Base-by-base conservation (phyloP, 805 yeast genomes). In the Pichia eremophila region DNA sequence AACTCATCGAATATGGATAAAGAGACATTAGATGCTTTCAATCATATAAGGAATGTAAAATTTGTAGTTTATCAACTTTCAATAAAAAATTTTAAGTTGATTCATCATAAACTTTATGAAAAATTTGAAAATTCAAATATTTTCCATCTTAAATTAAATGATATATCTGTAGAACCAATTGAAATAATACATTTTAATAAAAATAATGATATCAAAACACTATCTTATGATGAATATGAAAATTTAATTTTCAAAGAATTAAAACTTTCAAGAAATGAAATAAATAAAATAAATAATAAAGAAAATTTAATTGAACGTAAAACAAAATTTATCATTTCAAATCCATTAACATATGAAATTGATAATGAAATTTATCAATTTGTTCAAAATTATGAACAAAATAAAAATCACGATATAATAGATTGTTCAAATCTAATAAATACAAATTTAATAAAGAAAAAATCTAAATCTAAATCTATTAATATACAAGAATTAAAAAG, bases 51-150 rank as follows among this genome's bases (percentile, higher is more conserved):
- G 37, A 42, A 34, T 37, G 35, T 19, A 22, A 48, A 44, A 27
- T 43, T 15, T 44, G 49, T 12, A 37, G 40, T 39, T 36, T 49
- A 35, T 41, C 38, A 22, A 22, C n/a, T 17, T 39, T 42, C 34
- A 37, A 46, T 22, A 12, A 32, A 8, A 27, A 41, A 17, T 29
- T 41, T 29, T 29, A 29, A 29, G 8, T 29, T 29, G 14, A 29
- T 11, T 12, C 32, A 29, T 28, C n/a, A 11, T n/a, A 15, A 18
- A 11, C 32, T 46, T 34, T 43, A 12, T 19, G 9, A 43, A 17
- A n/a, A 18, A 18, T 14, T 41, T 19, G n/a, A 36, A 6, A 11
- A 14, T 7, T 27, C 22, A 8, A 11, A 35, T 15, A 36, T 41
- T 19, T 41, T 45, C 38, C 22, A 45, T 25, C 18, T 41, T 8